A percentile compares a stretch with the other conserved stretches of the same genome.
These are phyloP conservation scores for Mycena indigotica DNA, from an alignment of 768 basidiomycete genomes.

Conservation along the genomic window DNA sequence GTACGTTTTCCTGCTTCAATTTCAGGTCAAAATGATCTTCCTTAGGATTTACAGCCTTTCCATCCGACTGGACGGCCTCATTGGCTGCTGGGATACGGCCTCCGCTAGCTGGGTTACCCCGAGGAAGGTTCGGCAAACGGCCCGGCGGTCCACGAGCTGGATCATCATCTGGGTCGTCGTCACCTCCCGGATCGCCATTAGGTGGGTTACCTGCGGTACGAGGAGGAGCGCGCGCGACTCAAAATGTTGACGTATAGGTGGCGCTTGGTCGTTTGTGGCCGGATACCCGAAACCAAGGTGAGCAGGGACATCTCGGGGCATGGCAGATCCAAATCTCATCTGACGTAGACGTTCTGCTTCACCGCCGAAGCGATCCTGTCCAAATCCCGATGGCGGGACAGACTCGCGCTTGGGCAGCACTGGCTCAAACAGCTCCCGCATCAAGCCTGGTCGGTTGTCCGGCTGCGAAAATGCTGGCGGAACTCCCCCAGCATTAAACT, in stretches of 20 bases:
- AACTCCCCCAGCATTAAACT: too few species aligned
- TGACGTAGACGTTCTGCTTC: background rate
- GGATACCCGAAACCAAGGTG: background rate
- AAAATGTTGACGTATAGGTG: background rate
- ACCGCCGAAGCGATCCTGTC: background rate
- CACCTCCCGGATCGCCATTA: background rate
- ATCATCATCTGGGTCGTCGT: background rate
- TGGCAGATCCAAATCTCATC: background rate
- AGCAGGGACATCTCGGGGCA: background rate
- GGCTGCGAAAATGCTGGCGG: background rate
- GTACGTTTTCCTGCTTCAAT: constrained; percentile 6
- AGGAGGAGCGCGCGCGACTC: too few species aligned
- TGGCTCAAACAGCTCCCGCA: background rate
- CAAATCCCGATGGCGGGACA: background rate
- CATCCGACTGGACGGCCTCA: background rate
- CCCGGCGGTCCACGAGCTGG: background rate
- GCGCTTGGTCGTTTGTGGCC: background rate
- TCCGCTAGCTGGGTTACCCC: background rate
- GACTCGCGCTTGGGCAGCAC: background rate
- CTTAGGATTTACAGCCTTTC: background rate
- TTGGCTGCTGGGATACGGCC: background rate
- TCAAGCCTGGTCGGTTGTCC: background rate
- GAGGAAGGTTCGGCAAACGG: background rate
- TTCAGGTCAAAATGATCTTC: constrained; percentile 7
- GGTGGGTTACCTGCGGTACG: background rate